phyloP scores from a whole-genome alignment of 305 asterid genomes.

The Petunia hybrid region DNA sequence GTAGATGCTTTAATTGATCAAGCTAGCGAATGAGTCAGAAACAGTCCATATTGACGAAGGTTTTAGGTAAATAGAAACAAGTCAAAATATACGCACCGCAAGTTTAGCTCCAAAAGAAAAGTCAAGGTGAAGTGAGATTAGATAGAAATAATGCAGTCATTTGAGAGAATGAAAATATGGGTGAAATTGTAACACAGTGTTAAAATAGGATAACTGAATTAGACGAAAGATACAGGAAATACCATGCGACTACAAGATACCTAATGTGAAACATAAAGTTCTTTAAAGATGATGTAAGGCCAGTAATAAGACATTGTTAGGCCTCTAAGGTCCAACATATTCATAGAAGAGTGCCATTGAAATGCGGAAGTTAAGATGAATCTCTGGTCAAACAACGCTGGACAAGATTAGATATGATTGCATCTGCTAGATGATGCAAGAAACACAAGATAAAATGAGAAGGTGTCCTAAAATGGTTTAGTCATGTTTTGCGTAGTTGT shows the following conservation, averaged over 20 bases:
- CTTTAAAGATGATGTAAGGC: background rate
- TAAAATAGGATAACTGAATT: conserved; percentile 9
- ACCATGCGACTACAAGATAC: background rate
- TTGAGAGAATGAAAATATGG: background rate
- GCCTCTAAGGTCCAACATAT: background rate
- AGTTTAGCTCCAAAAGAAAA: background rate
- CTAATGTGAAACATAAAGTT: background rate
- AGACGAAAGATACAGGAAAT: background rate
- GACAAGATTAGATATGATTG: conserved; percentile 12
- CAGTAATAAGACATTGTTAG: background rate
- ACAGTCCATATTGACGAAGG: background rate
- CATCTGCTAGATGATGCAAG: conserved; percentile 2
- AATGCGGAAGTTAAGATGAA: background rate
- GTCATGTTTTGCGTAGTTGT: too few species aligned
- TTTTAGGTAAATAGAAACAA: conserved; percentile 15
- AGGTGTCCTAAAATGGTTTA: too few species aligned
- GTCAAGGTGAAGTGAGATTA: background rate
- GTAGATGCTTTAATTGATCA: conserved; percentile 2
- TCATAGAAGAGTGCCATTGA: background rate
- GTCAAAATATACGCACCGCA: background rate
- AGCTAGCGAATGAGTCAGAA: conserved; percentile 3
- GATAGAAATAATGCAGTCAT: background rate
- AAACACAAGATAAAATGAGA: background rate
- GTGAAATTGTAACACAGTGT: background rate
- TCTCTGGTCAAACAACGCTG: background rate